phyloP scores from a whole-genome alignment of 441 rosid genomes.

The Jatropha multifida region DNA sequence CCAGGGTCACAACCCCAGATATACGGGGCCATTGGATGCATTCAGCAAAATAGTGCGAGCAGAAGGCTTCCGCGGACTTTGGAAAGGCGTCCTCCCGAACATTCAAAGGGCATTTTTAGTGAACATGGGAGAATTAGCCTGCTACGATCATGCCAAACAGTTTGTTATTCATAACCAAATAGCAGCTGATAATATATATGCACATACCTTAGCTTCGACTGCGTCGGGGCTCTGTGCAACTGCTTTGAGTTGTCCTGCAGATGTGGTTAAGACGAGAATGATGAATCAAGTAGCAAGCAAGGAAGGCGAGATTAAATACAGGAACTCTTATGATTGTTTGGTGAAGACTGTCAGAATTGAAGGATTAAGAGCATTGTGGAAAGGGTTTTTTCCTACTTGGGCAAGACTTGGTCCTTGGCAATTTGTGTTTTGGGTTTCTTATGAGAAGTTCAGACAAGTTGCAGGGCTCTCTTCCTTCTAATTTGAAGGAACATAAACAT shows the following conservation, averaged over 20 bases:
- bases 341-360: constrained; percentile 69
- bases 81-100: constrained; percentile 90
- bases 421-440: constrained; percentile 90
- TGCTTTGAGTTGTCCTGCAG: constrained; percentile 83
- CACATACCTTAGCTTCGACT: constrained; percentile 75
- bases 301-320: constrained; percentile 41
- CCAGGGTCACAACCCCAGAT: constrained; percentile 66
- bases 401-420: constrained; percentile 98
- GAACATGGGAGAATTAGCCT: constrained; percentile 90
- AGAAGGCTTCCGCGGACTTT: constrained; percentile 69
- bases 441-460: constrained; percentile 68
- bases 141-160: constrained; percentile 83
- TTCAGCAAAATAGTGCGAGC: constrained; percentile 46
- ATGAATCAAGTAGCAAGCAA: constrained; percentile 55
- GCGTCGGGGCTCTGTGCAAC: constrained; percentile 83
- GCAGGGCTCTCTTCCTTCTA: constrained; percentile 80
- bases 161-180: constrained; percentile 53
- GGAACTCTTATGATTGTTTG: constrained; percentile 70
- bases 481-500: background rate
- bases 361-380: constrained; percentile 78
- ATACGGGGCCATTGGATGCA: constrained; percentile 64
- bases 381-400: constrained; percentile 90
- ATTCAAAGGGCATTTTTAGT: constrained; percentile 85
- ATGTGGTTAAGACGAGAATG: constrained; percentile 91
- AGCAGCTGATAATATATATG: constrained; percentile 61